Conservation (phyloP, 164 flowering plant genomes). For the Annona squamosa region DNA sequence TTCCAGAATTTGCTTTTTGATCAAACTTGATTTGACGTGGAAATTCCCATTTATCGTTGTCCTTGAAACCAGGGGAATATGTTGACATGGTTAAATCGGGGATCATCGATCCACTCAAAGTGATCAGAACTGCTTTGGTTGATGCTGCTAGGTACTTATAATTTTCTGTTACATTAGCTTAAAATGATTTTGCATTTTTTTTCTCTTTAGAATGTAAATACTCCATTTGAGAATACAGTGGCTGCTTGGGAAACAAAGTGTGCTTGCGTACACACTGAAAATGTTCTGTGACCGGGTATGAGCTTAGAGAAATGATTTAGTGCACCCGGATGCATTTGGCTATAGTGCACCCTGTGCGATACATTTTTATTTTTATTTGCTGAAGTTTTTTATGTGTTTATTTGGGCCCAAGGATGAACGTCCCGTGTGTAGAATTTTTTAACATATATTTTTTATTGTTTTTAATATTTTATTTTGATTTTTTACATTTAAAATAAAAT, state of each 20-base stretch:
- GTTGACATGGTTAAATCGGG: conserved; percentile 96
- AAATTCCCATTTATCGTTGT: background rate
- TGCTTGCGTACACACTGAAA: too few species aligned
- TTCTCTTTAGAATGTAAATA: background rate
- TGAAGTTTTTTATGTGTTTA: too few species aligned
- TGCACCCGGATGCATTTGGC: too few species aligned
- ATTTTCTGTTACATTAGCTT: background rate
- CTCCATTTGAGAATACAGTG: background rate
- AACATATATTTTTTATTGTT: too few species aligned
- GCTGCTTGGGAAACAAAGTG: background rate
- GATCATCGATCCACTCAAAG: conserved; percentile 91
- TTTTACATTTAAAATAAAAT: too few species aligned
- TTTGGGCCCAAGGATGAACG: too few species aligned
- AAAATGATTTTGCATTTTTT: background rate
- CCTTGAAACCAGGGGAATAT: conserved; percentile 57
- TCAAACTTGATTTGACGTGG: background rate
- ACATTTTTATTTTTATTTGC: too few species aligned
- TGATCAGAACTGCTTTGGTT: conserved; percentile 93
- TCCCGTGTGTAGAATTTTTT: too few species aligned
- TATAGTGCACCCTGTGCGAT: too few species aligned
- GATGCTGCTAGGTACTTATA: conserved; percentile 88
- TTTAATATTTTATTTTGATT: too few species aligned
- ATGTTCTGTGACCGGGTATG: too few species aligned
- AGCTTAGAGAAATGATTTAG: too few species aligned
- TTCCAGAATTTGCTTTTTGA: background rate